phyloP scores from a whole-genome alignment of 495 filamentous ascomycete genomes.

The Cercophora newfieldiana region DNA sequence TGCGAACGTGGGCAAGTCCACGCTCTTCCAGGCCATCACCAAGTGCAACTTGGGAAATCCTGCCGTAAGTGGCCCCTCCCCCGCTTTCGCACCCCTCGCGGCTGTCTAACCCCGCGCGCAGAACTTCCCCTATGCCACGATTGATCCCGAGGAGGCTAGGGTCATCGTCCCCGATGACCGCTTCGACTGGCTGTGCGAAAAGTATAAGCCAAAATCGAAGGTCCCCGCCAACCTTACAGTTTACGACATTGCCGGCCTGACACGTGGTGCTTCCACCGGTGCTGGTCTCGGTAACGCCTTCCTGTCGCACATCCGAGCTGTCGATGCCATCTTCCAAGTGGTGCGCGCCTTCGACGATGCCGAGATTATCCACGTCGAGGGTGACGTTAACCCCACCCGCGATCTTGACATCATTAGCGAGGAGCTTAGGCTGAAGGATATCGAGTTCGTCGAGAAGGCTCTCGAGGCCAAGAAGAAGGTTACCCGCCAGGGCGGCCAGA shows the following conservation, averaged over 20 bases:
- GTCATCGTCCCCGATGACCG: constrained; percentile 97
- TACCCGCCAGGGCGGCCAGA: constrained; percentile 91
- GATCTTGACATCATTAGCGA: constrained; percentile 97
- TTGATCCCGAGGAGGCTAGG: constrained; percentile 96
- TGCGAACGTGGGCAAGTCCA: constrained; percentile 99
- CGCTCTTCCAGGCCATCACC: constrained; percentile 98
- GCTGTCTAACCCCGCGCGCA: constrained; percentile 36
- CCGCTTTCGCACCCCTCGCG: constrained; percentile 13
- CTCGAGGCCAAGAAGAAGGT: constrained; percentile 87
- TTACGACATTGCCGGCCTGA: constrained; percentile 98
- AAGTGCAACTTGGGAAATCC: constrained; percentile 97
- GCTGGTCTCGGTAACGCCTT: constrained; percentile 98
- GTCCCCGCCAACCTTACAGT: constrained; percentile 98
- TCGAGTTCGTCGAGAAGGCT: constrained; percentile 96
- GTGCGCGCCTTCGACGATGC: constrained; percentile 99
- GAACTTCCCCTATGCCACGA: constrained; percentile 99
- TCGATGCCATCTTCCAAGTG: constrained; percentile 99
- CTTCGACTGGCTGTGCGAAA: constrained; percentile 91
- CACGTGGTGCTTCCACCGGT: constrained; percentile 93
- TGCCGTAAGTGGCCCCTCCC: constrained; percentile 59
- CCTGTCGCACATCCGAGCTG: constrained; percentile 96
- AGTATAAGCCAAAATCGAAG: constrained; percentile 94
- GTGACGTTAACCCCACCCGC: constrained; percentile 91
- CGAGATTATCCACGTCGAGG: constrained; percentile 99
- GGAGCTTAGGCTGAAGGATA: constrained; percentile 96